Base-by-base conservation (phyloP, 2,329 filamentous ascomycete species). In the Leptographium galeiforme region DNA sequence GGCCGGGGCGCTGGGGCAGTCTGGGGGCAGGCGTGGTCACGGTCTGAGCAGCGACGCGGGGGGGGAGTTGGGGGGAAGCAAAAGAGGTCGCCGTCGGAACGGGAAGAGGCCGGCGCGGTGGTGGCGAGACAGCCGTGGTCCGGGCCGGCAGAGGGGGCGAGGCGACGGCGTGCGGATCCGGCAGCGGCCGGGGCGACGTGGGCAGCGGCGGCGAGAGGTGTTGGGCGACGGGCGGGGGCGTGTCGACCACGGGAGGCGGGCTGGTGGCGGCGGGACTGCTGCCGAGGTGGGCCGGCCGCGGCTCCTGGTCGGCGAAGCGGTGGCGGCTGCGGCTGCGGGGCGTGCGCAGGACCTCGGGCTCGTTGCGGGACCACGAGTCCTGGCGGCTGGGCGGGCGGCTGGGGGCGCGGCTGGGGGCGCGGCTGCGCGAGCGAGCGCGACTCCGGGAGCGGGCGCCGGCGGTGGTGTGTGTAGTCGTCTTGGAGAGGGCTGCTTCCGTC, bases 291-390 rank as follows among this genome's bases (percentile, higher is more conserved):
- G 44, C 12, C n/a, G 8, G 14, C 6, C 13, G 49, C 38, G 12
- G 33, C 48, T 57, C 54, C 12, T 19, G 8, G 47, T 62, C 62
- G 33, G 55, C 57, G 48, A 59, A 59, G 8, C 52, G 55, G 19
- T 61, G 60, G 25, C 63, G 62, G 43, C 68, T 66, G 54, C 70
- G 71, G 34, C 73, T 67, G 70, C 71, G 70, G 45, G 79, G 73
- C 47, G 78, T 77, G 32, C 76, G 76, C 16, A 86, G 69, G 46
- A 79, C 76, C 47, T 85, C 81, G 46, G 78, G 77, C 65, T 87
- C 83, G 58, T 83, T 78, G 53, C 69, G 68, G 57, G 78, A 67
- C 80, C 81, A 86, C 57, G 85, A 75, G 65, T 86, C 69, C 64
- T 83, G 70, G 62, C 82, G 67, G 62, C 53, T 69, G 58, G 55